Evolutionary conservation across 371 early-diverging fungal genomes (phyloP).

Genomic region (Mucor circinelloides): DNA sequence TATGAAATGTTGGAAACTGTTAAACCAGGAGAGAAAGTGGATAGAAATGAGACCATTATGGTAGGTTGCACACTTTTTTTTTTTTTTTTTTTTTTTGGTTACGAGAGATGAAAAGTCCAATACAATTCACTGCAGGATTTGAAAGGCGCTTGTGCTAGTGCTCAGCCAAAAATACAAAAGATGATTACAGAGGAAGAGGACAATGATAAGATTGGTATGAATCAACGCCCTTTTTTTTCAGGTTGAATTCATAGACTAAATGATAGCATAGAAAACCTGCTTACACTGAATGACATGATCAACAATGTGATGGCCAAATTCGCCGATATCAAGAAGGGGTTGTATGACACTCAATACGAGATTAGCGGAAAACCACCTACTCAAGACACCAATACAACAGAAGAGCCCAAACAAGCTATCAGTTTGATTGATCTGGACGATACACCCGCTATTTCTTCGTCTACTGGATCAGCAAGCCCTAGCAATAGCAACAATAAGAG

Average conservation of each 20-base stretch:
- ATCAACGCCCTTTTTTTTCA: background rate
- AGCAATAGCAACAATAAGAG: conserved; percentile 12
- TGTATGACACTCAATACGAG: conserved; percentile 50
- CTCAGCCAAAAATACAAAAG: conserved; percentile 79
- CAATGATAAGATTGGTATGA: conserved; percentile 36
- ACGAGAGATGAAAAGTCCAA: conserved; percentile 24
- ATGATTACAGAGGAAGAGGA: conserved; percentile 60
- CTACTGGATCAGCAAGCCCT: background rate
- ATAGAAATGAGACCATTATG: conserved; percentile 62
- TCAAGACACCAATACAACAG: conserved; percentile 13
- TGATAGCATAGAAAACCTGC: conserved; percentile 53
- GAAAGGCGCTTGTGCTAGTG: conserved; percentile 55
- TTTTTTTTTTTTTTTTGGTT: too few species aligned
- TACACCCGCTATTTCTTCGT: background rate
- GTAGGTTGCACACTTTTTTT: too few species aligned
- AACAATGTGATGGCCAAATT: conserved; percentile 79
- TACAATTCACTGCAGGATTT: conserved; percentile 50
- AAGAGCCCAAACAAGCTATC: conserved; percentile 38
- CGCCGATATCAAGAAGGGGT: conserved; percentile 67
- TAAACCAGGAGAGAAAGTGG: conserved; percentile 66
- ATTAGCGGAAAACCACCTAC: conserved; percentile 44
- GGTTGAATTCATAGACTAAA: conserved; percentile 1
- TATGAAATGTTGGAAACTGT: conserved; percentile 78
- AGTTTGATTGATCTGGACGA: conserved; percentile 73
- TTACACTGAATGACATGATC: conserved; percentile 86